Conservation (phyloP, 306 rosid species). For the Castanea crenata region DNA sequence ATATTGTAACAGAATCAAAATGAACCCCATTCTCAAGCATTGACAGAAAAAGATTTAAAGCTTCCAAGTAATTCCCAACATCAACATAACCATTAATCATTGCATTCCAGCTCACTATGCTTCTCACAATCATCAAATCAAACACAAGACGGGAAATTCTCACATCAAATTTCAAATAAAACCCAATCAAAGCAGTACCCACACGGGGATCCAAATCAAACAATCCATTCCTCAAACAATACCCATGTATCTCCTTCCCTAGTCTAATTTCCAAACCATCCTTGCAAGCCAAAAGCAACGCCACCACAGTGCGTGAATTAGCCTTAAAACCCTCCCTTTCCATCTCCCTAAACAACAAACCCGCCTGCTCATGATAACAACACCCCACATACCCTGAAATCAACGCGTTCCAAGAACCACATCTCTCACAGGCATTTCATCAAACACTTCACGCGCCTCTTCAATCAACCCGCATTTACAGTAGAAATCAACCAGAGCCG, state of each 20-base stretch:
- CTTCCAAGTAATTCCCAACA: conserved; percentile 30
- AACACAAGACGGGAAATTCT: conserved; percentile 20
- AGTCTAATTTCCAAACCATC: conserved; percentile 29
- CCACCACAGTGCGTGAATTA: conserved; percentile 39
- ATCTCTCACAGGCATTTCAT: conserved; percentile 40
- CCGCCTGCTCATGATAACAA: conserved; percentile 26
- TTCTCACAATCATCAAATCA: conserved; percentile 40
- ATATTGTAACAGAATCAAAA: conserved; percentile 35
- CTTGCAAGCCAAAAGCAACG: conserved; percentile 37
- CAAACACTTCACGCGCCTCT: conserved; percentile 36
- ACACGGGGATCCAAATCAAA: conserved; percentile 41
- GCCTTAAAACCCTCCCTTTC: conserved; percentile 34
- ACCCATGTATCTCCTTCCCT: conserved; percentile 44
- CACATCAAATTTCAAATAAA: conserved; percentile 35
- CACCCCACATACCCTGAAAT: conserved; percentile 40
- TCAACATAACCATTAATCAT: conserved; percentile 38
- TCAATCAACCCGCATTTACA: conserved; percentile 36
- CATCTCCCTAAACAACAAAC: conserved; percentile 36
- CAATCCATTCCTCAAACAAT: conserved; percentile 40
- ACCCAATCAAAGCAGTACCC: conserved; percentile 51
- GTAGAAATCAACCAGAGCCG: conserved; percentile 47
- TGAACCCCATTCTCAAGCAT: conserved; percentile 33
- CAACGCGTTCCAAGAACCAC: conserved; percentile 47
- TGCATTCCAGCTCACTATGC: conserved; percentile 44
- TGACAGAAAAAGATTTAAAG: conserved; percentile 17